Evolutionary conservation across 2,329 filamentous ascomycete genomes (phyloP), one percentile per base, ranked within the genome.

Genomic region (Pyricularia pennisetigena): DNA sequence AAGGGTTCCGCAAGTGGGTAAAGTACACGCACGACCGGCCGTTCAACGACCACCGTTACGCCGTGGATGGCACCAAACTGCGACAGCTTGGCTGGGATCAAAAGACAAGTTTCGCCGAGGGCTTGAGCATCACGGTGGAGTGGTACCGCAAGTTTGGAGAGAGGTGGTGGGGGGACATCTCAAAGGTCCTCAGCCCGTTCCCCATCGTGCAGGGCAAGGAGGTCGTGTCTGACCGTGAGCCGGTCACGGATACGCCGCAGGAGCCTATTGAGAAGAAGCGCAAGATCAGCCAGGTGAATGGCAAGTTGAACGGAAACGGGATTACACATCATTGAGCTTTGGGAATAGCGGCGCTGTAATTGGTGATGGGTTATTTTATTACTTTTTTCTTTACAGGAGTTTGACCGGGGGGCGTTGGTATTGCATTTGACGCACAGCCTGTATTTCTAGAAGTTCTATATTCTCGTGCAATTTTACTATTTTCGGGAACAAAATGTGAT

Each of bases 11-110:
- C 69, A 83, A 83, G 73, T 90, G 88, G 84, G 85, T 94, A 72
- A 87, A 90, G 76, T 90, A 92, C 77, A 92, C 90, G 2, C 84
- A 88, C 71, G 91, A 95, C 78, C 84, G 92, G 24, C 91, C 91
- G 0, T 94, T 91, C 79, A 92, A 92, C 77, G 90, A 93, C 76
- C 85, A 87, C 74, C 82, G 89, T 54, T 93, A 92, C 74, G 88
- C 88, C 12, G 87, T 92, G 2, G 88, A 92, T 74, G 89, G 86
- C 41, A 85, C 83, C 67, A 92, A 91, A 77, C 82, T 92, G 71
- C 80, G 85, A 57, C 78, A 83, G 70, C 81, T 93, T 5, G 90
- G 90, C 26, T 92, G 90, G 90, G 81, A 85, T 68, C 90, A 90
- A 75, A 87, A 86, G 76, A 90, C 86, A 2, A 80, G 78, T 67